Base-by-base conservation (phyloP, 805 yeast genomes). In the Lipomyces orientalis region DNA sequence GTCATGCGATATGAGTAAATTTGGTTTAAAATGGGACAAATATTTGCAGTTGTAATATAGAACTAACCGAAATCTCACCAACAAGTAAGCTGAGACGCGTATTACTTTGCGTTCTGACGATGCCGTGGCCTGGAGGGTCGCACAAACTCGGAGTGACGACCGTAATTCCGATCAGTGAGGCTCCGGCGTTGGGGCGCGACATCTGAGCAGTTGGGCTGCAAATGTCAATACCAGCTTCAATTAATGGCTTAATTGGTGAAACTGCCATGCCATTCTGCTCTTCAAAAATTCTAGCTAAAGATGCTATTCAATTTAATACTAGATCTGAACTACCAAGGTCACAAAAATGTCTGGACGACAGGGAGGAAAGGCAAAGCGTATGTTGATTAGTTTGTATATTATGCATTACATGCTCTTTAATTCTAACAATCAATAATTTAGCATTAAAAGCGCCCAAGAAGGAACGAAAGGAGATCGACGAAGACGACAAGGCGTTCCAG, bases 291-390 rank as follows among this genome's bases (percentile, higher is more conserved):
- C 7, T 43, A 25, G 29, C 29, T 25, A 25, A n/a, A n/a, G 29
- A 25, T 25, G 1, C 29, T 1, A 3, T 25, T 25, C 29, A 25
- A 25, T 25, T 25, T 25, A 25, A 2, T 25, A 1, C 29, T 25
- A 25, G 29, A 25, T 25, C 1, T 25, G 2, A 25, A 25, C 29
- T 25, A 25, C 29, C 29, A 25, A 25, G 29, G 29, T 25, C 49
- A 43, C 43, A 43, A 61, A 16, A 14, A 92, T 93, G 97, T 92
- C 97, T 61, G 93, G 97, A 76, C 93, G 97, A 83, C 97, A 93
- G 84, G 98, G 98, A 78, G 98, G 98, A 77, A 93, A 93, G 80
- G 88, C 93, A 68, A 93, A 93, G 87, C 98, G 93, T 82, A 76
- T 68, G 87, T 81, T n/a, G 8, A 22, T 29, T 51, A 5, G n/a